phyloP scores from a whole-genome alignment of 768 basidiomycete genomes.

The Mycena belliarum region DNA sequence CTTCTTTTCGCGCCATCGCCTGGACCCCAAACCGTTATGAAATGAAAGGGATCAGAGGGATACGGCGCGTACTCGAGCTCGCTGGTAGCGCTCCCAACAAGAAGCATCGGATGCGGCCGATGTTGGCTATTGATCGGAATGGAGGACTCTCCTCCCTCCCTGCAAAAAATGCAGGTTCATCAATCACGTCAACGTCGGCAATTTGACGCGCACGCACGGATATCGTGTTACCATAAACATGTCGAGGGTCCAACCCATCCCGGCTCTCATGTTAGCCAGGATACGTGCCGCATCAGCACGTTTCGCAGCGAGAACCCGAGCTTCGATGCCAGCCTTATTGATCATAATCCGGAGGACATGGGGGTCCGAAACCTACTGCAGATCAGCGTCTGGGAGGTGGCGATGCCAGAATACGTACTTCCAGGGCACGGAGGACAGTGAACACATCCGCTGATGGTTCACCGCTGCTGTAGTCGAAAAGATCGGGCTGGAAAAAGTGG shows the following conservation, averaged over 20 bases:
- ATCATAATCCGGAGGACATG: conserved; percentile 82
- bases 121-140: neutral
- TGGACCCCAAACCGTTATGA: conserved; percentile 23
- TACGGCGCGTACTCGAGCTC: conserved; percentile 8
- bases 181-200: neutral
- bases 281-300: conserved; percentile 66
- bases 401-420: conserved; percentile 49
- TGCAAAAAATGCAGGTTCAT: neutral
- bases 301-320: conserved; percentile 59
- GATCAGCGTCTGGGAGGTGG: conserved; percentile 5
- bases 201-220: conserved; percentile 46
- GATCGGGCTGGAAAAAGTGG: conserved; percentile 67
- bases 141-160: conserved; percentile 22
- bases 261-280: conserved; percentile 48
- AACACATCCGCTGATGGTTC: conserved; percentile 64
- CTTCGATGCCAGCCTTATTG: conserved; percentile 73
- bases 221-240: conserved; percentile 63
- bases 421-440: conserved; percentile 81
- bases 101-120: conserved; percentile 13
- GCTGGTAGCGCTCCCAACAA: conserved; percentile 10
- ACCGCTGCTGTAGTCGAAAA: conserved; percentile 79
- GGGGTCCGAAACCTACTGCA: conserved; percentile 66
- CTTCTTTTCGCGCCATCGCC: conserved; percentile 47
- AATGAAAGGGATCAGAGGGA: neutral
- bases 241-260: conserved; percentile 65